A percentile compares a stretch with the other conserved stretches of the same genome.
Evolutionary conservation across 108 stramenopile genomes (phyloP).

Genomic region (Pseudonitzschia multistriata): DNA sequence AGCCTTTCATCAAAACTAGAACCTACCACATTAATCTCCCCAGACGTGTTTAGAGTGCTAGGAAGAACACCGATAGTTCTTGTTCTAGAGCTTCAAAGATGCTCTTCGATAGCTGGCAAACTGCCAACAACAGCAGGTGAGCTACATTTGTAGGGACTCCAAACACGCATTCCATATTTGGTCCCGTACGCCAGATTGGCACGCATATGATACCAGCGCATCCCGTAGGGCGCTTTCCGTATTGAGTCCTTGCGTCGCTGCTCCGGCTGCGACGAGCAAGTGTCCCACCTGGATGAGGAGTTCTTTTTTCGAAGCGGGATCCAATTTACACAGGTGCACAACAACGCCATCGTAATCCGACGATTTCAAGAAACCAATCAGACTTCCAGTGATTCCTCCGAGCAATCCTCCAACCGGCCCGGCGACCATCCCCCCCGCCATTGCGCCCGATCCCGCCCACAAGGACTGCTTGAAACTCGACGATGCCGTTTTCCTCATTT

Average conservation of each 20-base stretch:
- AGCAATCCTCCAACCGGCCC: slow-evolving; percentile 68
- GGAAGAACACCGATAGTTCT: too few species aligned
- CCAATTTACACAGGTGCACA: slow-evolving; percentile 36
- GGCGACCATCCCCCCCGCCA: slow-evolving; percentile 46
- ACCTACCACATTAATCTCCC: too few species aligned
- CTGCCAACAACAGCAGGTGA: neutral
- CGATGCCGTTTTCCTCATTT: slow-evolving; percentile 51
- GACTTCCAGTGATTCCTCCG: slow-evolving; percentile 53
- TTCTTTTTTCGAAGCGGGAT: slow-evolving; percentile 25
- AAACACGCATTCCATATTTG: slow-evolving; percentile 58
- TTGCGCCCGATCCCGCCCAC: slow-evolving; percentile 45
- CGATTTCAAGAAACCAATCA: slow-evolving; percentile 45
- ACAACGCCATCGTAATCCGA: slow-evolving; percentile 65
- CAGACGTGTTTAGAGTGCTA: too few species aligned
- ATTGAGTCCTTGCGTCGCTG: slow-evolving; percentile 27
- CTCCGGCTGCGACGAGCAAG: slow-evolving; percentile 50
- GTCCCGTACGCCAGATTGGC: slow-evolving; percentile 42
- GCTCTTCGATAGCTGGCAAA: neutral
- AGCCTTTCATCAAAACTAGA: too few species aligned
- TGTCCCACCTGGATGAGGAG: slow-evolving; percentile 41
- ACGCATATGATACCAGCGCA: slow-evolving; percentile 33
- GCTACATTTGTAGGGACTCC: slow-evolving; percentile 20
- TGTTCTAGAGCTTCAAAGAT: neutral
- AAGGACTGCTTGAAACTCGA: slow-evolving; percentile 49
- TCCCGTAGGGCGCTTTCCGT: slow-evolving; percentile 34